Percentiles rank a stretch among this genome's conserved stretches.
Evolutionary conservation across 2,329 filamentous ascomycete species (phyloP).

Genomic region (Aspergillus sp.): DNA sequence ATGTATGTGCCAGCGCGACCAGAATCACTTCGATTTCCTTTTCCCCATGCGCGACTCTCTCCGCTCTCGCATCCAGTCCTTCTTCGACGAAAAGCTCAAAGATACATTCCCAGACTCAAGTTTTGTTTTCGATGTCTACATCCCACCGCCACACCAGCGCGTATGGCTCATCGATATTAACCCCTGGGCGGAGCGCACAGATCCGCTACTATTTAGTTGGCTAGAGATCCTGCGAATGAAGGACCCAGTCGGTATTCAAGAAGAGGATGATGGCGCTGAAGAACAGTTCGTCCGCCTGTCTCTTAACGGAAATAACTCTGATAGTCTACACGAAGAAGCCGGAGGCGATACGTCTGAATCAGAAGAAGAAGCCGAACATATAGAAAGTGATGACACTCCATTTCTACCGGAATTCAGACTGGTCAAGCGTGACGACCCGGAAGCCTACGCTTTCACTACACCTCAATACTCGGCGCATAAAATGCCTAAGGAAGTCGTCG

Average conservation of each 20-base stretch:
- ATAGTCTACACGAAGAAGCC: slow-evolving; percentile 37
- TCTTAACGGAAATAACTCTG: slow-evolving; percentile 24
- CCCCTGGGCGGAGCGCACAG: slow-evolving; percentile 86
- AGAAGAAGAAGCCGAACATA: slow-evolving; percentile 42
- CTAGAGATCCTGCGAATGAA: slow-evolving; percentile 75
- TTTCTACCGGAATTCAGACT: slow-evolving; percentile 77
- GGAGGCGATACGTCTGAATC: slow-evolving; percentile 43
- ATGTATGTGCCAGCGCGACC: slow-evolving; percentile 82
- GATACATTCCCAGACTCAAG: slow-evolving; percentile 78
- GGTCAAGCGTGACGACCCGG: slow-evolving; percentile 79
- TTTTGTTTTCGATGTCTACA: slow-evolving; percentile 90
- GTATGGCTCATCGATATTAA: slow-evolving; percentile 93
- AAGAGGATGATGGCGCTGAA: slow-evolving; percentile 32
- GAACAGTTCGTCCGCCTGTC: slow-evolving; percentile 39
- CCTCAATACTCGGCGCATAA: slow-evolving; percentile 95
- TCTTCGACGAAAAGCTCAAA: slow-evolving; percentile 73
- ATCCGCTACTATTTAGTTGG: slow-evolving; percentile 88
- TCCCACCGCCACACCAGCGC: slow-evolving; percentile 71
- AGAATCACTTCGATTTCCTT: slow-evolving; percentile 88
- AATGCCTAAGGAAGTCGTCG: slow-evolving; percentile 87
- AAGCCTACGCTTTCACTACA: slow-evolving; percentile 81
- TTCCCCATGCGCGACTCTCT: slow-evolving; percentile 65
- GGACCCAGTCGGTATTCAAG: slow-evolving; percentile 38
- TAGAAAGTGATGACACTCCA: slow-evolving; percentile 49
- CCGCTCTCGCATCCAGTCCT: slow-evolving; percentile 66